phyloP scores from a whole-genome alignment of 73 alveolate genomes.

The Tetrahymena malaccensis region DNA sequence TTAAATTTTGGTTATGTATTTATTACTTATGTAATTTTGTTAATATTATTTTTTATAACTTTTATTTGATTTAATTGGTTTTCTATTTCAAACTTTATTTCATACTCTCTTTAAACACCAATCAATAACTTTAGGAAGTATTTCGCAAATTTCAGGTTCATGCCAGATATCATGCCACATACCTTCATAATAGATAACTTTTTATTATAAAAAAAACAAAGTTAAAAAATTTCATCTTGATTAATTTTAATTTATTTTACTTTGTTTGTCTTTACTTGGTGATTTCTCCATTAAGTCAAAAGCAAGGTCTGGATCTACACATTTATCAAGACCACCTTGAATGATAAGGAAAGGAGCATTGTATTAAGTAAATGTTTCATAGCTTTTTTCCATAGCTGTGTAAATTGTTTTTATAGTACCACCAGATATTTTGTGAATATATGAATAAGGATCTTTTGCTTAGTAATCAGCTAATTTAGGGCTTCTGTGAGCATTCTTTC shows the following conservation, averaged over 20 bases:
- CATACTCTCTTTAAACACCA: slow-evolving; percentile 23
- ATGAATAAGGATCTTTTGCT: slow-evolving; percentile 32
- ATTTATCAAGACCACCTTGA: slow-evolving; percentile 35
- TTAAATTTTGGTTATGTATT: no score
- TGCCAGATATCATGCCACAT: slow-evolving; percentile 49
- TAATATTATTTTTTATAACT: no score
- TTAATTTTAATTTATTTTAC: not conserved
- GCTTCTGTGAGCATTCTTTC: slow-evolving; percentile 15
- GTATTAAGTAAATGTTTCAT: not conserved
- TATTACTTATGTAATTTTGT: not conserved
- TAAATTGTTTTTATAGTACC: slow-evolving; percentile 1
- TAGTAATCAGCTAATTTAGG: slow-evolving; percentile 18
- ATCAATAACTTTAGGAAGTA: slow-evolving; percentile 12
- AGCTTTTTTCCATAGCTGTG: slow-evolving; percentile 9
- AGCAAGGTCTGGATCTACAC: slow-evolving; percentile 39
- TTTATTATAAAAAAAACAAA: not conserved
- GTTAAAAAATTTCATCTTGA: no score
- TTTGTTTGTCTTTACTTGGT: slow-evolving; percentile 6
- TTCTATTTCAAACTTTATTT: not conserved
- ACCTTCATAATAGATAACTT: slow-evolving; percentile 16
- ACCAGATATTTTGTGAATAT: slow-evolving; percentile 3
- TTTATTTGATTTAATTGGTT: no score
- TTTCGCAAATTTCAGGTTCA: slow-evolving; percentile 23
- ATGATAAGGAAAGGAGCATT: slow-evolving; percentile 21
- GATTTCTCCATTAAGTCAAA: not conserved